A percentile compares a stretch with the other conserved stretches of the same genome.
Conservation (phyloP, 2,329 filamentous ascomycete genomes). For the Apiospora marii region DNA sequence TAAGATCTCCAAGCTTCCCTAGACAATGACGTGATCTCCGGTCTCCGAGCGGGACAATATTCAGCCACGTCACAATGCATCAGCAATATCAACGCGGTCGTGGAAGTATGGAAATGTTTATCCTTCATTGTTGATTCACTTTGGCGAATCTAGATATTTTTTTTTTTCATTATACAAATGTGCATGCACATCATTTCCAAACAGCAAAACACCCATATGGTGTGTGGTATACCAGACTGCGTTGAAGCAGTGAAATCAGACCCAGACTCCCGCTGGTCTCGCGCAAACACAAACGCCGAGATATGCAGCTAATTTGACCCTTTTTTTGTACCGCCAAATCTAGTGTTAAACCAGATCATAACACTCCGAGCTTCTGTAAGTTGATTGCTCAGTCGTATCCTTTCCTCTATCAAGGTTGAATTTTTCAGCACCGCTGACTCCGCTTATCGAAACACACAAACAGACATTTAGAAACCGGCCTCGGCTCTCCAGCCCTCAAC, state of each 20-base stretch:
- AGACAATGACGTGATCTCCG: slow-evolving; percentile 13
- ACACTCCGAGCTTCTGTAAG: slow-evolving; percentile 28
- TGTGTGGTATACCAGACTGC: slow-evolving; percentile 37
- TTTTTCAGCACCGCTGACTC: slow-evolving; percentile 23
- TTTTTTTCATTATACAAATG: slow-evolving; percentile 14
- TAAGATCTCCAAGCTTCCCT: background rate
- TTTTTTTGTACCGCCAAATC: slow-evolving; percentile 35
- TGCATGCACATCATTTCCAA: slow-evolving; percentile 7
- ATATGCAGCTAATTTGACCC: slow-evolving; percentile 41
- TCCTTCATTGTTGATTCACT: background rate
- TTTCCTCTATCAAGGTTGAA: slow-evolving; percentile 41
- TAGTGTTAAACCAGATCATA: slow-evolving; percentile 32
- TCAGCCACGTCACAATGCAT: background rate
- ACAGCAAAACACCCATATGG: slow-evolving; percentile 7
- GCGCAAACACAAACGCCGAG: slow-evolving; percentile 38
- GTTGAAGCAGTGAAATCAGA: slow-evolving; percentile 50
- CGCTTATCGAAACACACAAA: slow-evolving; percentile 27
- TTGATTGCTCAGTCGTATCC: slow-evolving; percentile 38
- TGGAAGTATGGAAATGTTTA: background rate
- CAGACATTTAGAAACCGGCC: slow-evolving; percentile 60
- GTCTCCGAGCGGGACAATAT: background rate
- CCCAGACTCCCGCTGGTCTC: slow-evolving; percentile 34
- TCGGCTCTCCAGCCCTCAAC: slow-evolving; percentile 75
- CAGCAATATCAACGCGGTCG: background rate
- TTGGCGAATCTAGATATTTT: background rate